Percentiles rank a stretch among this genome's conserved stretches.
phyloP scores from a whole-genome alignment of 345 rosid species.

The Geranium brycei region DNA sequence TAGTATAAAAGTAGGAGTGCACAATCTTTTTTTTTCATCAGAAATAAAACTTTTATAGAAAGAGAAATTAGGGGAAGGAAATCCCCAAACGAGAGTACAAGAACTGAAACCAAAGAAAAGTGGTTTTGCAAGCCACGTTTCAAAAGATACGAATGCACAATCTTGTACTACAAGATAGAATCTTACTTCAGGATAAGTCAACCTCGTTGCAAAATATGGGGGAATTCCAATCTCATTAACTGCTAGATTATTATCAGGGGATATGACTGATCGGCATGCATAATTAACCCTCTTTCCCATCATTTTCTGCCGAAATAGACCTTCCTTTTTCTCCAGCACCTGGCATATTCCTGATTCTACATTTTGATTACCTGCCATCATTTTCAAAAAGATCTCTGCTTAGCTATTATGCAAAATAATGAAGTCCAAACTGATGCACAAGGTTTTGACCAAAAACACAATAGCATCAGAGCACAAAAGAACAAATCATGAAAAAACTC shows the following conservation, averaged over 20 bases:
- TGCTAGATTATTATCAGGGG: slow-evolving; percentile 96
- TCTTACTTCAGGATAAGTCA: slow-evolving; percentile 91
- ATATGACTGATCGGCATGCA: slow-evolving; percentile 95
- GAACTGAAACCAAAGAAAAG: too few relatives aligned
- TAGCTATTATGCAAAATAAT: slow-evolving; percentile 5
- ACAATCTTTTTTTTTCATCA: too few relatives aligned
- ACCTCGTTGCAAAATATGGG: slow-evolving; percentile 69
- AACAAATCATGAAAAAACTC: background rate
- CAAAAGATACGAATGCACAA: background rate
- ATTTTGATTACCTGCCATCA: slow-evolving; percentile 41
- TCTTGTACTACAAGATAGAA: background rate
- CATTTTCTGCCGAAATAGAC: slow-evolving; percentile 91
- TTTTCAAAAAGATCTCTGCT: slow-evolving; percentile 4
- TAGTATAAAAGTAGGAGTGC: background rate
- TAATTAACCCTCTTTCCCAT: slow-evolving; percentile 99
- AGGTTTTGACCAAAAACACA: background rate
- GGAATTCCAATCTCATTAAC: slow-evolving; percentile 98
- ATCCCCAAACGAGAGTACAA: too few relatives aligned
- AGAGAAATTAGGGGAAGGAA: too few relatives aligned
- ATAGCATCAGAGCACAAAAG: background rate
- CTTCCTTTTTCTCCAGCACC: slow-evolving; percentile 93
- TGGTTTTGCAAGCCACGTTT: too few relatives aligned
- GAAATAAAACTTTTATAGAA: too few relatives aligned
- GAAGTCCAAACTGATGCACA: background rate
- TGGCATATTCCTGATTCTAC: slow-evolving; percentile 62